phyloP scores from a whole-genome alignment of 495 filamentous ascomycete species.

The Eremomyces bilateralis region DNA sequence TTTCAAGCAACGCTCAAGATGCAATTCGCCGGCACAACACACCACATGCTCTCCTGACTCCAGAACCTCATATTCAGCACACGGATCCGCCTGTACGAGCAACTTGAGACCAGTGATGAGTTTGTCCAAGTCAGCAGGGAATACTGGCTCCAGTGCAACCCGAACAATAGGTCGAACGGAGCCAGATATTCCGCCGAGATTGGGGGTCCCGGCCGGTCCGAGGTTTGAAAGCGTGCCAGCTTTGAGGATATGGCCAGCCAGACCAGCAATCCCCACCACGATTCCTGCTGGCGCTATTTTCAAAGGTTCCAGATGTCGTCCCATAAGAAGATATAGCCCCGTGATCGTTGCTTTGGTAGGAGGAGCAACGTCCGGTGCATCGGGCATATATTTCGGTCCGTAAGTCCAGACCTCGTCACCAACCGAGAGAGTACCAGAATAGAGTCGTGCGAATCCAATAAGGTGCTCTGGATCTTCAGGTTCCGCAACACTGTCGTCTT shows the following conservation, averaged over 20 bases:
- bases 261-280: conserved; percentile 85
- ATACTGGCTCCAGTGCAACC: conserved; percentile 76
- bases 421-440: conserved; percentile 72
- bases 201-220: conserved; percentile 72
- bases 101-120: conserved; percentile 78
- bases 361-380: conserved; percentile 48
- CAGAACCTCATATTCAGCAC: conserved; percentile 85
- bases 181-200: conserved; percentile 69
- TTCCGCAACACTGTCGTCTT: conserved; percentile 23
- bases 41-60: conserved; percentile 90
- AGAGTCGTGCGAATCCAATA: conserved; percentile 84
- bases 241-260: conserved; percentile 82
- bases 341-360: conserved; percentile 69
- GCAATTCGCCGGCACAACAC: conserved; percentile 79
- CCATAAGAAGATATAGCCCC: conserved; percentile 91
- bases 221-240: conserved; percentile 80
- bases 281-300: conserved; percentile 76
- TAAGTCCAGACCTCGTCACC: conserved; percentile 83
- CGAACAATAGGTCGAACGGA: conserved; percentile 75
- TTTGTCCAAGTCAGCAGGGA: conserved; percentile 72
- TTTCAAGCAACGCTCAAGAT: conserved; percentile 83
- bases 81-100: conserved; percentile 87
- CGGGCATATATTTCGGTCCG: conserved; percentile 76
- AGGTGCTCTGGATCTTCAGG: conserved; percentile 58
- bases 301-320: conserved; percentile 64